Evolutionary conservation across 2,329 filamentous ascomycete genomes (phyloP).

Genomic region (Sclerotinia subarctica): DNA sequence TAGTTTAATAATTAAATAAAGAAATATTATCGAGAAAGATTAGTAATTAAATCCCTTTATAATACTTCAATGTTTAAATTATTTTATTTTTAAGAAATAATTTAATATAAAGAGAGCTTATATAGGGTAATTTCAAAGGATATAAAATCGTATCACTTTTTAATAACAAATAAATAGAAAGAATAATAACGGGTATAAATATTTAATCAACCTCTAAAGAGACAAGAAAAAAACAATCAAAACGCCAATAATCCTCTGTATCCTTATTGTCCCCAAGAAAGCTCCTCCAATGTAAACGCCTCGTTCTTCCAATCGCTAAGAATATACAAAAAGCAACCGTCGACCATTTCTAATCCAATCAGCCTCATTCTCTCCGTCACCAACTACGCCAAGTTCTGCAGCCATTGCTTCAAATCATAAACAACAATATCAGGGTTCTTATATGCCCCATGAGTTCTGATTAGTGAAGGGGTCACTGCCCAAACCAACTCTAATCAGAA

Average conservation of each 20-base stretch:
- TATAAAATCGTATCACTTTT: too few species aligned
- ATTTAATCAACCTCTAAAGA: not conserved
- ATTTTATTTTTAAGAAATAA: too few species aligned
- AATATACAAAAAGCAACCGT: not conserved
- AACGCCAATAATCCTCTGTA: not conserved
- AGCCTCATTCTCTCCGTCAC: conserved; percentile 28
- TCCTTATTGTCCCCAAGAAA: not conserved
- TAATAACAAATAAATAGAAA: too few species aligned
- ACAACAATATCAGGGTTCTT: not conserved
- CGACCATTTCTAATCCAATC: conserved; percentile 23
- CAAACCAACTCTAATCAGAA: not conserved
- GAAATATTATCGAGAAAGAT: too few species aligned
- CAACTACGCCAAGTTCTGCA: not conserved
- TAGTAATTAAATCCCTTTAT: too few species aligned
- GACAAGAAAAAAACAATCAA: not conserved
- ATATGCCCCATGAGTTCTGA: not conserved
- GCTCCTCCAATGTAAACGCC: not conserved
- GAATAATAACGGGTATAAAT: not conserved
- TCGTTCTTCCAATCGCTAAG: not conserved
- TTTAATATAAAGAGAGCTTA: too few species aligned
- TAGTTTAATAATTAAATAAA: too few species aligned
- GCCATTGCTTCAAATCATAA: not conserved
- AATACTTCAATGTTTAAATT: too few species aligned
- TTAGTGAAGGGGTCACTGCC: not conserved
- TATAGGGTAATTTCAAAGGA: too few species aligned